Evolutionary conservation across 306 rosid genomes (phyloP), one percentile per base, ranked within the genome.

Genomic region (Vicia villosa): DNA sequence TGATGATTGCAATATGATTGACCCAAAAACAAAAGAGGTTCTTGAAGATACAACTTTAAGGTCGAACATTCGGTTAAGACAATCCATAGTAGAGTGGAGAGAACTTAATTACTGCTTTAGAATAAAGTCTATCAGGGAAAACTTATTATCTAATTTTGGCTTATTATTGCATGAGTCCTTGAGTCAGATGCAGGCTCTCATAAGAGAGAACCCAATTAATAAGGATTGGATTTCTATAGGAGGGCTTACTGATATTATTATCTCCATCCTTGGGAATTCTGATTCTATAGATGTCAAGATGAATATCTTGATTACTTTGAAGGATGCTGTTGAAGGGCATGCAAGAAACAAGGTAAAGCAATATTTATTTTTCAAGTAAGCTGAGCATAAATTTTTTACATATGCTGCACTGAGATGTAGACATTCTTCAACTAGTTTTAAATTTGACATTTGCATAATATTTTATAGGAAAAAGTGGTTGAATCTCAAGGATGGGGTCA

Each of bases 61-160:
- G 78, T 70, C 88, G 36, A 90, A 90, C 52, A 79, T 79, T 78
- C 86, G 88, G 1, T 68, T 90, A 56, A 86, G 92, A 71, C 86
- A 81, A 42, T 88, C 97, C 22, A 90, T 88, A 37, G 86, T 86
- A 73, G 96, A 90, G 81, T 90, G 97, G 92, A 85, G 87, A 77
- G 95, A 90, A 78, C 90, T 75, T 51, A 88, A 86, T 74, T 86
- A 86, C 69, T 86, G 92, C 66, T 86, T 88, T 19, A 67, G 28
- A 61, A 88, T 90, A 62, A 77, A 87, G 57, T 84, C 90, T 16
- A 79, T 80, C 66, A 81, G 74, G 73, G 85, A 63, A 58, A 78
- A 83, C 30, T 66, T 91, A 62, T 42, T 58, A 26, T 86, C 90
- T 6, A 63, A 70, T 34, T 43, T 63, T 16, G 86, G 80, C 26